Base-by-base conservation (phyloP, 352 stramenopile genomes). In the Globisporangium solare region DNA sequence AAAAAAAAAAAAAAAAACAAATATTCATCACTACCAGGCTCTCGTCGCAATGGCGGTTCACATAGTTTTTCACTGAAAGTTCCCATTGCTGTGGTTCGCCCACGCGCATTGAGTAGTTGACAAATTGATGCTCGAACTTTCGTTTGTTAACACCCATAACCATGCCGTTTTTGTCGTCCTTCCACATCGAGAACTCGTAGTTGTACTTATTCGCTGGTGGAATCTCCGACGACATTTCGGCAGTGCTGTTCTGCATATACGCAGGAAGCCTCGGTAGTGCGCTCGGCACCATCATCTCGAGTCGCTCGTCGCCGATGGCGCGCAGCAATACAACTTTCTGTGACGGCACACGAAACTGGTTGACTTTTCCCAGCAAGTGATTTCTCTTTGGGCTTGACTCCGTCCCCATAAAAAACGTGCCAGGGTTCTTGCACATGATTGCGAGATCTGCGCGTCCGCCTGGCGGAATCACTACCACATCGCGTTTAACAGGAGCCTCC, bases 171-270 rank as follows among this genome's bases (percentile, higher is more conserved):
- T 31, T 35, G n/a, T 54, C 49, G 48, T 84, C 75, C 71, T 77
- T 86, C 80, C 77, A 88, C 3, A 89, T 70, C 0, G 79, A 88
- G 60, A 90, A 90, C 58, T 88, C 79, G 56, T 87, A 88, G 35
- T 69, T 65, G 71, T 89, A 90, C 56, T 70, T 72, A 64, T 76
- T 85, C 47, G 46, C 49, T 7, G 63, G 43, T 1, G 60, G 49
- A n/a, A 79, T 71, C 42, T 42, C 20, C 27, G 66, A 47, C 1
- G 65, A 32, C 35, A 61, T 45, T 12, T 27, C 50, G 0, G 20
- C 54, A 12, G 73, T 46, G 21, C 59, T 64, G 47, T 73, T 64
- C 22, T 64, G 56, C 83, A 92, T 87, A 67, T 90, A 92, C 22
- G 60, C 56, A 12, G 83, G 78, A 24, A 77, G 72, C 49, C 67